Base-by-base conservation (phyloP, 1,139 yeast species). In the Pichia sp. region DNA sequence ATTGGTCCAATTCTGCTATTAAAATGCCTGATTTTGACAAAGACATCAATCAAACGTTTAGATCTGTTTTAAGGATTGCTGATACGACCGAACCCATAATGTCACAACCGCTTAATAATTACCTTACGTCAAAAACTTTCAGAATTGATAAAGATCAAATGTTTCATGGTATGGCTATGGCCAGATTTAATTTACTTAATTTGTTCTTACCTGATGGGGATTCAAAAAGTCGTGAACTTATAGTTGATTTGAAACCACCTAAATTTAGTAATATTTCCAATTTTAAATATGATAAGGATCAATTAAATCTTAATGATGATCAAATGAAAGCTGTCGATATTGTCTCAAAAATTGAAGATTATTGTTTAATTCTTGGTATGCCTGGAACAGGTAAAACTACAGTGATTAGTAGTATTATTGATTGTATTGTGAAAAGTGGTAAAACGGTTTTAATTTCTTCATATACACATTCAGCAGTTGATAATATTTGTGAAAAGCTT, bases 321-420 rank as follows among this genome's bases (percentile, higher is more conserved):
- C 99, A 91, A 56, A 48, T 65, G 5, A 52, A 48, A 2, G 97
- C 97, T 0, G 70, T 91, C 33, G 71, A 76, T 11, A 74, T 70
- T 49, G 87, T 78, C 0, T 58, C 87, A 40, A 60, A 70, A 16
- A 73, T 94, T 0, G 62, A 80, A 38, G 95, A 89, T 57, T 91
- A 85, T 57, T 69, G 91, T 3, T 67, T 91, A 50, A 75, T 91
- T 26, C 64, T 89, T 43, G 99, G 99, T 1, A 91, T 93, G 98
- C 98, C 98, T 0, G 99, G 99, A 2, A 91, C 98, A 0, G 99
- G 99, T 14, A 91, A 93, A 57, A 91, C 98, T 0, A 89, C 97
- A 0, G 83, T 89, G 0, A 86, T 91, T 45, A 86, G 94, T 0
- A 80, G 81, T 35, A 59, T 91, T 14, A 81, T 89, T 34, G 69